Conservation (phyloP, 495 filamentous ascomycete genomes). For the Friedmanniomyces simplex region DNA sequence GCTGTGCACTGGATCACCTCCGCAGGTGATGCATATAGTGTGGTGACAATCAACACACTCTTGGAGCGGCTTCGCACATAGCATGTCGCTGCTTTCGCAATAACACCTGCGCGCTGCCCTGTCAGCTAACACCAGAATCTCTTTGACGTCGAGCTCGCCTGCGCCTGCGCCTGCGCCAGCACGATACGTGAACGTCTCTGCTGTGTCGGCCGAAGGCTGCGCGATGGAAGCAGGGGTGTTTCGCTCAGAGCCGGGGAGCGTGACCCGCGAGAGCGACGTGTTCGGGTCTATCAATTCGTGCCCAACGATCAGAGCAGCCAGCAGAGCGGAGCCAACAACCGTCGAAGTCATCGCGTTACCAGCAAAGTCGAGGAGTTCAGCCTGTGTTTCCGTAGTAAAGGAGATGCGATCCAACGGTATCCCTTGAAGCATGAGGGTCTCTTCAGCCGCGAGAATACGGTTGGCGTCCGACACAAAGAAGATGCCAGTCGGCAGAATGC, state of each 20-base stretch:
- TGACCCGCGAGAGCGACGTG: background rate
- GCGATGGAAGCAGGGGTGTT: background rate
- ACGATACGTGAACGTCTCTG: background rate
- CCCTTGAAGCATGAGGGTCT: conserved; percentile 62
- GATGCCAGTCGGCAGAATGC: conserved; percentile 60
- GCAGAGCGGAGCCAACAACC: conserved; percentile 54
- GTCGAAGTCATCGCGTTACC: conserved; percentile 81
- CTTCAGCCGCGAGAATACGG: conserved; percentile 53
- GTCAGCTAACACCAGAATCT: background rate
- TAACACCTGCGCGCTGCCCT: conserved; percentile 37
- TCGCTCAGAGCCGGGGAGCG: background rate
- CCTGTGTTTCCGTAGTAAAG: conserved; percentile 52
- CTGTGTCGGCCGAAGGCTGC: background rate
- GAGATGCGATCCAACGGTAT: conserved; percentile 53
- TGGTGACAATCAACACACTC: conserved; percentile 45
- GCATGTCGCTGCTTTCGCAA: conserved; percentile 45
- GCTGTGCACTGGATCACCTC: conserved; percentile 45
- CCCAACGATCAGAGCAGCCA: conserved; percentile 43
- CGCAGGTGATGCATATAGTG: conserved; percentile 46
- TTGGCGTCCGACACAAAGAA: conserved; percentile 53
- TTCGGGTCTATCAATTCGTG: conserved; percentile 16
- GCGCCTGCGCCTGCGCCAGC: too few relatives aligned
- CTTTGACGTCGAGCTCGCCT: background rate
- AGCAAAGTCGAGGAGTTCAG: conserved; percentile 59
- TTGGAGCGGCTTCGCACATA: conserved; percentile 33